Evolutionary conservation across 208 protist genomes (phyloP).

Genomic region (Wallacemonas sp.): DNA sequence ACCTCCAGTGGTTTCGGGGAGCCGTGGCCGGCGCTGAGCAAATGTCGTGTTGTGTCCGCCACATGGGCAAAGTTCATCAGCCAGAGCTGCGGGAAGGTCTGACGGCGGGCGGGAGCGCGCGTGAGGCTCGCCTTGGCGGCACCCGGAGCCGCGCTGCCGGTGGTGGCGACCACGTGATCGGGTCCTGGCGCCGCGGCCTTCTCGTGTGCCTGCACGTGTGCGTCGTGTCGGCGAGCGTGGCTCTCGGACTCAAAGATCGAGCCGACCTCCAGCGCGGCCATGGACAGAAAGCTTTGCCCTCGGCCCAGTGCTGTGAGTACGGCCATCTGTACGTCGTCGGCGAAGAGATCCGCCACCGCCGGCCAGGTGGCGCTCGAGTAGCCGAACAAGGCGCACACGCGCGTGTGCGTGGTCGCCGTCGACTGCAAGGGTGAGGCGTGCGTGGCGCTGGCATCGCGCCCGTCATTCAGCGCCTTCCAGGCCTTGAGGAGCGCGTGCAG

Average conservation of each 20-base stretch:
- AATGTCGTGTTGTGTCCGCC: conserved; percentile 44
- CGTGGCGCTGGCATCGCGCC: conserved; percentile 12
- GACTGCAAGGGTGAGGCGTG: conserved; percentile 13
- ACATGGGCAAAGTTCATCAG: conserved; percentile 40
- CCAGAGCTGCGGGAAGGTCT: conserved; percentile 39
- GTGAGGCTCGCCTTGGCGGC: not conserved
- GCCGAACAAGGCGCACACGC: conserved; percentile 4
- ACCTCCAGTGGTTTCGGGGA: conserved; percentile 41
- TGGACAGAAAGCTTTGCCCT: not conserved
- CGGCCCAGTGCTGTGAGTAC: not conserved
- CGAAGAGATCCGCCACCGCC: not conserved
- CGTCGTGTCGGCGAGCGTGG: not conserved
- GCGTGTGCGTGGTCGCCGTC: conserved; percentile 2
- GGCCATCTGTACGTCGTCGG: conserved; percentile 6
- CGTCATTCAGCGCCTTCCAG: conserved; percentile 15
- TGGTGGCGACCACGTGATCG: conserved; percentile 3
- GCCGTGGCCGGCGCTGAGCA: conserved; percentile 41
- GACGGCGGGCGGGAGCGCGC: not conserved
- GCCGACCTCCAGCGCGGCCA: conserved; percentile 2
- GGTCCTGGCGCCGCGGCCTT: not conserved
- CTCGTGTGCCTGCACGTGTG: not conserved
- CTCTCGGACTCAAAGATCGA: conserved; percentile 2
- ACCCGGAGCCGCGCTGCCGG: conserved; percentile 1
- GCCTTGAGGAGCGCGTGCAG: conserved; percentile 15
- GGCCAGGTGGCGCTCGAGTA: not conserved